Conservation (phyloP, 2,329 filamentous ascomycete species). For the Epichloe amarillans region DNA sequence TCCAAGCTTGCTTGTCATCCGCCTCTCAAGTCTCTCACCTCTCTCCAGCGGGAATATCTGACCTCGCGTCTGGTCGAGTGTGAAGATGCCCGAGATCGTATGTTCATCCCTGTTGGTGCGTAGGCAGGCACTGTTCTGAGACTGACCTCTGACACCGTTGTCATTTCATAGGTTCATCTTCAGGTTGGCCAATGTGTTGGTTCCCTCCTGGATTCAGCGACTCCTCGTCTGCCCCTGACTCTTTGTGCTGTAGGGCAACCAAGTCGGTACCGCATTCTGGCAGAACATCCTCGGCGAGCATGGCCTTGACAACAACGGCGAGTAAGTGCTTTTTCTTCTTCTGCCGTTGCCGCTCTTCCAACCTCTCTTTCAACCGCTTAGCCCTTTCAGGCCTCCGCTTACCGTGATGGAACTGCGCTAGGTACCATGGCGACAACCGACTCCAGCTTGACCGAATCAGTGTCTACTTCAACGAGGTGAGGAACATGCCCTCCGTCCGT, state of each 20-base stretch:
- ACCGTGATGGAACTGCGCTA: neutral
- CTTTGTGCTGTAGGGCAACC: slow-evolving; percentile 67
- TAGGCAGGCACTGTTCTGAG: neutral
- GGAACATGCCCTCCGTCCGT: slow-evolving; percentile 8
- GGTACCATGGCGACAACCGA: slow-evolving; percentile 93
- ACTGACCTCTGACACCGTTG: slow-evolving; percentile 34
- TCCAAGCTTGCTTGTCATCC: too few species aligned
- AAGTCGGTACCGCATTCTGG: slow-evolving; percentile 99
- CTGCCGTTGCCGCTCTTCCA: neutral
- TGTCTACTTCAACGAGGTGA: slow-evolving; percentile 85
- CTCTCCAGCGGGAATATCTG: neutral
- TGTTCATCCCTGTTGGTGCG: neutral
- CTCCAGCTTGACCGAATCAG: slow-evolving; percentile 99
- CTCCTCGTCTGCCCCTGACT: neutral
- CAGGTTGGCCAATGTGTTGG: slow-evolving; percentile 98
- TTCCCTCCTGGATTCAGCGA: slow-evolving; percentile 10
- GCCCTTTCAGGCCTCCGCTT: neutral
- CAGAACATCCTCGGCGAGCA: slow-evolving; percentile 81
- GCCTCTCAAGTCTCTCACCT: neutral
- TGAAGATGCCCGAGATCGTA: slow-evolving; percentile 7
- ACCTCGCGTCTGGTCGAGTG: neutral
- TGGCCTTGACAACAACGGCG: slow-evolving; percentile 89
- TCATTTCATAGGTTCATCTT: slow-evolving; percentile 72
- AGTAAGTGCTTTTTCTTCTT: slow-evolving; percentile 21
- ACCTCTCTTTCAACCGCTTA: neutral